These are phyloP conservation scores for Graphiopsis chlorocephala DNA, from an alignment of 2,329 filamentous ascomycete genomes.

Conservation along the genomic window DNA sequence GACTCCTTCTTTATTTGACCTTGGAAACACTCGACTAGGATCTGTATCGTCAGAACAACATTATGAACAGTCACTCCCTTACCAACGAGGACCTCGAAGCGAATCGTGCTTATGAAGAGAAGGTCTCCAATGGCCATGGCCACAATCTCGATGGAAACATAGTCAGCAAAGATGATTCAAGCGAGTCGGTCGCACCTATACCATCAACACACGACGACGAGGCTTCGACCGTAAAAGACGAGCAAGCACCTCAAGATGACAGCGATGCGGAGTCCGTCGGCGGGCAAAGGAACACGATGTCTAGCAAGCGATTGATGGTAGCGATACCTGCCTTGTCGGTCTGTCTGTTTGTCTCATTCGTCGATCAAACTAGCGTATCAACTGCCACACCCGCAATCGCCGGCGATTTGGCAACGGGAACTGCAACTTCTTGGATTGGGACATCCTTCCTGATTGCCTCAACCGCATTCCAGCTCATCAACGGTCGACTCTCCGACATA, in stretches of 20 bases:
- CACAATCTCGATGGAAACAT: background rate
- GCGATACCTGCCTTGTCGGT: slow-evolving; percentile 17
- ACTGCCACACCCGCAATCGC: slow-evolving; percentile 17
- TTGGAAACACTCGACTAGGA: background rate
- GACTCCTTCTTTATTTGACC: background rate
- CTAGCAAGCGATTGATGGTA: slow-evolving; percentile 16
- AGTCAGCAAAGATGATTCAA: background rate
- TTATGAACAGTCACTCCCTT: background rate
- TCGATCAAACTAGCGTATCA: slow-evolving; percentile 17
- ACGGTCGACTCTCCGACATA: slow-evolving; percentile 65
- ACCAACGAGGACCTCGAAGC: background rate
- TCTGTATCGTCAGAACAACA: background rate
- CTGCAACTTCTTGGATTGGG: slow-evolving; percentile 46
- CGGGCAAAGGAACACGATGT: slow-evolving; percentile 16
- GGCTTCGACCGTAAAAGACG: background rate
- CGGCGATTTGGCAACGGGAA: slow-evolving; percentile 13
- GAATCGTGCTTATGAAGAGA: background rate
- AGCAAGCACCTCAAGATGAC: background rate
- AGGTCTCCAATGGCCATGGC: background rate
- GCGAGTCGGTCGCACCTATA: background rate
- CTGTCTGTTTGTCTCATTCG: slow-evolving; percentile 17
- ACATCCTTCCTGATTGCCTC: slow-evolving; percentile 50
- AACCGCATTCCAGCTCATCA: slow-evolving; percentile 53
- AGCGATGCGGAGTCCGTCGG: slow-evolving; percentile 17
- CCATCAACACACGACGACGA: background rate